phyloP scores from a whole-genome alignment of 768 basidiomycete genomes.

The Suillus luteus region DNA sequence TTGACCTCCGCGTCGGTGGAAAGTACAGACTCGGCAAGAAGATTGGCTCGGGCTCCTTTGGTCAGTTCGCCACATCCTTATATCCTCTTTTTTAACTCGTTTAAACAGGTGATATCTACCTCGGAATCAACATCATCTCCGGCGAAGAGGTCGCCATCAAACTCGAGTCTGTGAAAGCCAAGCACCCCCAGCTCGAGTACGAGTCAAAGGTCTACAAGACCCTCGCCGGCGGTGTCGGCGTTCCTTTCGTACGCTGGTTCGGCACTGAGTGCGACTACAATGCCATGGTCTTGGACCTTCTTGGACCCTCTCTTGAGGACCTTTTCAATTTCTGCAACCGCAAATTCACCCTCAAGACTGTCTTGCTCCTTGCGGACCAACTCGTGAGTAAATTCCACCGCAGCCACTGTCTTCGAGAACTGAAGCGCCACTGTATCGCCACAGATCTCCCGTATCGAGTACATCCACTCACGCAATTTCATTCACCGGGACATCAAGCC shows the following conservation, averaged over 20 bases:
- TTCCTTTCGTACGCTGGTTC: constrained; percentile 97
- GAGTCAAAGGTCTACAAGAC: constrained; percentile 96
- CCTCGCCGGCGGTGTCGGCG: constrained; percentile 98
- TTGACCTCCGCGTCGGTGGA: constrained; percentile 88
- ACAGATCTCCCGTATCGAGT: constrained; percentile 97
- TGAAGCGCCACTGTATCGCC: constrained; percentile 38
- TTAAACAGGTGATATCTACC: constrained; percentile 89
- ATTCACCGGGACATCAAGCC: constrained; percentile 98
- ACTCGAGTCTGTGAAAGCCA: constrained; percentile 99
- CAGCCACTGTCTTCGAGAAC: constrained; percentile 35
- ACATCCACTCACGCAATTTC: constrained; percentile 99
- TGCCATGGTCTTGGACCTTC: constrained; percentile 97
- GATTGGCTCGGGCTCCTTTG: constrained; percentile 98
- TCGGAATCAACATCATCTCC: constrained; percentile 99
- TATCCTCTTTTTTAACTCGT: constrained; percentile 15
- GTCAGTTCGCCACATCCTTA: constrained; percentile 48
- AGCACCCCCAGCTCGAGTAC: constrained; percentile 99
- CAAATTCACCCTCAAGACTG: constrained; percentile 97
- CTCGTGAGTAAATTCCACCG: constrained; percentile 56
- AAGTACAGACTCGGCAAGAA: constrained; percentile 99
- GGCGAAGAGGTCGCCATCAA: constrained; percentile 99
- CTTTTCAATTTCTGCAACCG: constrained; percentile 96
- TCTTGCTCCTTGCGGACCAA: constrained; percentile 94
- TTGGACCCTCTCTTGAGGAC: constrained; percentile 89
- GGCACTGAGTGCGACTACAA: constrained; percentile 99